These are phyloP conservation scores for Alliaria petiolata DNA, from an alignment of 345 rosid genomes.

Conservation along the genomic window DNA sequence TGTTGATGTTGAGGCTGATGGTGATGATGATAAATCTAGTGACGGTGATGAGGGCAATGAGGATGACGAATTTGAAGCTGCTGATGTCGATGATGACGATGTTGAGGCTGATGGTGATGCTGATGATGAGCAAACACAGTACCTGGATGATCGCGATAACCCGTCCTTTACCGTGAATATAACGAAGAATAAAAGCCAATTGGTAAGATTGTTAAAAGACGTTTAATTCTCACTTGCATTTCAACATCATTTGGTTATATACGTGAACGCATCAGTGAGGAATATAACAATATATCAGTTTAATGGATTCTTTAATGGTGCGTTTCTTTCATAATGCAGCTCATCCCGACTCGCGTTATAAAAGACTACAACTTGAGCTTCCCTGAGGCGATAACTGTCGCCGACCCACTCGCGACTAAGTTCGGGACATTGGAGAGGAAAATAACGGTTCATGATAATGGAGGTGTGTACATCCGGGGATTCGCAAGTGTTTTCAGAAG, in stretches of 20 bases:
- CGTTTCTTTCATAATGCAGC: conserved; percentile 4
- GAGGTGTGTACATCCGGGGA: too few species aligned
- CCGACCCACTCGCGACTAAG: too few species aligned
- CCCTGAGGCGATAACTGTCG: too few species aligned
- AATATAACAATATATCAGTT: not conserved
- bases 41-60: not conserved
- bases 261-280: too few species aligned
- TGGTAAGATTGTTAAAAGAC: not conserved
- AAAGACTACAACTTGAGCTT: not conserved
- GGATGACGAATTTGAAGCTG: not conserved
- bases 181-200: conserved; percentile 13
- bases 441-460: too few species aligned
- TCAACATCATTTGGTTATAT: not conserved
- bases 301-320: not conserved
- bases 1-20: too few species aligned
- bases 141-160: not conserved
- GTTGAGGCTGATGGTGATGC: not conserved
- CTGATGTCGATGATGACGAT: not conserved
- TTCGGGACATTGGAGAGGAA: too few species aligned
- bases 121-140: not conserved
- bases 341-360: not conserved
- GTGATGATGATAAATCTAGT: not conserved
- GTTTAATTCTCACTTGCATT: too few species aligned
- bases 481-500: too few species aligned
- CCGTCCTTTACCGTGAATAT: not conserved